Evolutionary conservation across 257 asterid genomes (phyloP), one percentile per base, ranked within the genome.

Genomic region (Haberlea rhodopensis): DNA sequence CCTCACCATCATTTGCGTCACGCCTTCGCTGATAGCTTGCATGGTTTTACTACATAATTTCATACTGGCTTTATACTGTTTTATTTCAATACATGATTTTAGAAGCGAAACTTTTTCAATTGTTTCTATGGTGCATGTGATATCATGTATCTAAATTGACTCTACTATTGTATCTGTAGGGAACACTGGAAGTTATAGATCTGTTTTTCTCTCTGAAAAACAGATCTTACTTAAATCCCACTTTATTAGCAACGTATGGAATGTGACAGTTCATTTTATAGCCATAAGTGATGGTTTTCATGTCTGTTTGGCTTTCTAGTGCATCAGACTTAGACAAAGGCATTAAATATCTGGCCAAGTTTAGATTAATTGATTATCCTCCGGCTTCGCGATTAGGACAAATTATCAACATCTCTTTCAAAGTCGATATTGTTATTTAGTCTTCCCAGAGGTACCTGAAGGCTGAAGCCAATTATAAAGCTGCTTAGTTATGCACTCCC

Each of bases 401-500:
- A 49, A 60, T 57, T 54, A 66, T 76, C 71, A 57, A 70, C 55
- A n/a, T 61, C 63, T 67, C 60, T 70, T 73, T 69, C 68, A 43
- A 73, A 71, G 76, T 65, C 19, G 63, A 24, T 68, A 61, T 62
- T 43, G 63, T 62, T 71, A 63, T 68, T 18, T 40, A 66, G 73
- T 68, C 43, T 73, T 70, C 26, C 64, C 66, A 73, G 75, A 69
- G 56, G 76, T 73, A 51, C 63, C 80, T 57, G 80, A n/a, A n/a
- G n/a, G n/a, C n/a, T n/a, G n/a, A 81, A 73, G 74, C 63, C 67
- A 74, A 62, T 74, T 70, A 52, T 66, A 69, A 77, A 74, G 80
- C 75, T 75, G 81, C 75, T 85, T 82, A 81, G 81, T 78, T 79
- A 73, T 79, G 77, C 75, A 60, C 78, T 86, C 76, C 82, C 80